Conservation (phyloP, 164 flowering plant genomes). For the Magnolia kwangsiensis region DNA sequence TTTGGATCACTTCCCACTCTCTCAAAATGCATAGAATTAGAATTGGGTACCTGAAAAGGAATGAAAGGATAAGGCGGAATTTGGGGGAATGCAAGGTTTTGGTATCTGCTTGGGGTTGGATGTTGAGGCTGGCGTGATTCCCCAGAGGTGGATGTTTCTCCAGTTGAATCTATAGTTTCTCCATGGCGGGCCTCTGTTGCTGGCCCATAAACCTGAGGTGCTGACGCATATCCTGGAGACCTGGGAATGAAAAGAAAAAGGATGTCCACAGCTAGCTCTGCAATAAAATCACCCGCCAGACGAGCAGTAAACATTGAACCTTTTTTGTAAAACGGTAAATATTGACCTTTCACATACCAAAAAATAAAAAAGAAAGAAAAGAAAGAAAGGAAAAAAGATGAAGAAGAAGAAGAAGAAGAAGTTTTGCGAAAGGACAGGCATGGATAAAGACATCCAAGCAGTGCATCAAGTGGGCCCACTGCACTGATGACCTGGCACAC, state of each 20-base stretch:
- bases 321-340: no score
- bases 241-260: conserved; percentile 20
- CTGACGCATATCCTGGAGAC: conserved; percentile 55
- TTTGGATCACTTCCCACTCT: conserved; percentile 17
- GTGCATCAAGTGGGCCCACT: no score
- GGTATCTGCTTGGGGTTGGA: conserved; percentile 16
- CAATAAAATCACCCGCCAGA: background rate
- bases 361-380: no score
- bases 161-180: conserved; percentile 15
- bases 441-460: no score
- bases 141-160: conserved; percentile 23
- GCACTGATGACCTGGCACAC: no score
- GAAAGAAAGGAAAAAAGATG: background rate
- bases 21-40: conserved; percentile 13
- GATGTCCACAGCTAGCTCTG: background rate
- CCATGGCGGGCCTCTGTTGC: conserved; percentile 3
- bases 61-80: conserved; percentile 18
- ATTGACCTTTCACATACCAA: no score
- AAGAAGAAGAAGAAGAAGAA: background rate
- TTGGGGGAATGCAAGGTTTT: conserved; percentile 21
- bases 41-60: conserved; percentile 25
- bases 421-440: no score
- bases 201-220: conserved; percentile 32
- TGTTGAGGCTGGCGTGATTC: conserved; percentile 17
- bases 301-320: no score